These are phyloP conservation scores for Cytospora piceae DNA, from an alignment of 2,329 filamentous ascomycete species.

Conservation along the genomic window DNA sequence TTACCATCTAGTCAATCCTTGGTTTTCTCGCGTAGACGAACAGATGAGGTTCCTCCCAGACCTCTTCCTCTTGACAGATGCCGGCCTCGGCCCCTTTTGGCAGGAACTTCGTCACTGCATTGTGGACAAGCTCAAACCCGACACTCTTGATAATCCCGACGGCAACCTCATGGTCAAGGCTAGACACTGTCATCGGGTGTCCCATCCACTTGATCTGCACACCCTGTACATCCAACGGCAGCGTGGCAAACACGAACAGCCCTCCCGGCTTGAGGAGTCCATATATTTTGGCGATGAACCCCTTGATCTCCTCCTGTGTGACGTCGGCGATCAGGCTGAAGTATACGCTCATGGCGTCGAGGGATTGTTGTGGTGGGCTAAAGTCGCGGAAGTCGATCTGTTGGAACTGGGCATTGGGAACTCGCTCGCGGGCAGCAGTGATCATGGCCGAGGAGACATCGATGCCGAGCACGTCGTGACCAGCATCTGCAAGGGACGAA, in stretches of 20 bases:
- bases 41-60: slow-evolving; percentile 38
- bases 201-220: slow-evolving; percentile 36
- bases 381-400: slow-evolving; percentile 35
- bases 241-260: slow-evolving; percentile 33
- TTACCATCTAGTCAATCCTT: neutral
- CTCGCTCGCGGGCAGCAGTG: slow-evolving; percentile 32
- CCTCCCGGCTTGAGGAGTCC: slow-evolving; percentile 31
- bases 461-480: slow-evolving; percentile 38
- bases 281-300: slow-evolving; percentile 27
- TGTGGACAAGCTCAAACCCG: slow-evolving; percentile 33
- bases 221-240: slow-evolving; percentile 34
- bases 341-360: slow-evolving; percentile 36
- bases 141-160: slow-evolving; percentile 31
- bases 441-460: slow-evolving; percentile 38
- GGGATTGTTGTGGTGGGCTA: slow-evolving; percentile 19
- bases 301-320: slow-evolving; percentile 36
- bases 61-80: slow-evolving; percentile 35
- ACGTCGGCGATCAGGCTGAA: slow-evolving; percentile 38
- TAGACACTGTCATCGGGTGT: slow-evolving; percentile 35
- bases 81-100: slow-evolving; percentile 35
- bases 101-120: slow-evolving; percentile 31
- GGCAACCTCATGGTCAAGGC: slow-evolving; percentile 33
- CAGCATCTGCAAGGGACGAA: slow-evolving; percentile 35
- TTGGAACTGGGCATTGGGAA: slow-evolving; percentile 36
- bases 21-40: slow-evolving; percentile 38